phyloP scores from a whole-genome alignment of 805 yeast species.

The Candida piceae region DNA sequence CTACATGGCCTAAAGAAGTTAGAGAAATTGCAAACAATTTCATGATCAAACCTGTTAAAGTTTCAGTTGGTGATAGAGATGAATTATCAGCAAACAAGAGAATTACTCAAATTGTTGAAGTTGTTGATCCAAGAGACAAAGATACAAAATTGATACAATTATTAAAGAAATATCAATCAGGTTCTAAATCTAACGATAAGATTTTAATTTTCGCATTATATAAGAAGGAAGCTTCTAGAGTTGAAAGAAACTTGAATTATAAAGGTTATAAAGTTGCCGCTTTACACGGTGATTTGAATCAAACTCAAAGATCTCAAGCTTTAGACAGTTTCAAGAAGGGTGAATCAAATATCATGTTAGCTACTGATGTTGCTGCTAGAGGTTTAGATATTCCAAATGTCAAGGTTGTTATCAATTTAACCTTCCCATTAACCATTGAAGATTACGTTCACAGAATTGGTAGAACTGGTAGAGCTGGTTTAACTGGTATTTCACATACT shows the following conservation, averaged over 20 bases:
- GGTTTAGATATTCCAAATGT: slow-evolving; percentile 98
- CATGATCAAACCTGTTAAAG: slow-evolving; percentile 82
- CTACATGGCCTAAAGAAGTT: slow-evolving; percentile 99
- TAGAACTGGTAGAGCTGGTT: slow-evolving; percentile 97
- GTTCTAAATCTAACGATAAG: slow-evolving; percentile 63
- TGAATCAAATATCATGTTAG: slow-evolving; percentile 67
- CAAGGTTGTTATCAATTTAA: slow-evolving; percentile 87
- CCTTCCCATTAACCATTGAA: slow-evolving; percentile 94
- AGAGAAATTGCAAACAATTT: slow-evolving; percentile 84
- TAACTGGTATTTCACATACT: slow-evolving; percentile 91
- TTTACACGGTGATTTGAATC: slow-evolving; percentile 92
- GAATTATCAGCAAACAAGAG: slow-evolving; percentile 93
- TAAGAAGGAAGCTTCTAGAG: slow-evolving; percentile 93
- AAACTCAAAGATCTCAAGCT: slow-evolving; percentile 87
- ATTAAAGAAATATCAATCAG: slow-evolving; percentile 68
- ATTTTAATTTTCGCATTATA: slow-evolving; percentile 89
- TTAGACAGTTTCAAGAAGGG: slow-evolving; percentile 82
- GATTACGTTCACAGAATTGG: slow-evolving; percentile 98
- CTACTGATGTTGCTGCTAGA: slow-evolving; percentile 98
- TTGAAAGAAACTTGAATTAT: slow-evolving; percentile 68
- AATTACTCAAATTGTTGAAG: slow-evolving; percentile 91
- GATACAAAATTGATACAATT: slow-evolving; percentile 71
- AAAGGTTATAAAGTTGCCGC: slow-evolving; percentile 85
- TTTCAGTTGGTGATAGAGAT: slow-evolving; percentile 90
- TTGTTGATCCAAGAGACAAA: slow-evolving; percentile 74